Percentiles rank a stretch among this genome's conserved stretches.
These are phyloP conservation scores for Tremella fuciformis DNA, from an alignment of 768 basidiomycete species.

Conservation along the genomic window DNA sequence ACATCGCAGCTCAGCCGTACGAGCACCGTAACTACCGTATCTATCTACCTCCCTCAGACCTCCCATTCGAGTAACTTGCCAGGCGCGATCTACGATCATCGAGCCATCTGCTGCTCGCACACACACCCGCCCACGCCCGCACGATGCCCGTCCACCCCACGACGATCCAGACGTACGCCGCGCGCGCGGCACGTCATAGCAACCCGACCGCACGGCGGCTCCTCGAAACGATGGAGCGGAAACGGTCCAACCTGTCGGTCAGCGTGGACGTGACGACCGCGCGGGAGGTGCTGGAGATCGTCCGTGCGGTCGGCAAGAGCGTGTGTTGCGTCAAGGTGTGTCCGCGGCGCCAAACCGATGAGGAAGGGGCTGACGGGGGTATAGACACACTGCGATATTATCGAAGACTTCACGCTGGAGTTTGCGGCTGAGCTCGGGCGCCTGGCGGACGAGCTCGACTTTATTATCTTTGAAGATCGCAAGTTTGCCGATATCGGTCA, in stretches of 20 bases:
- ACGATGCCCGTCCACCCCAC: slow-evolving; percentile 19
- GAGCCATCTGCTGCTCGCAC: no score
- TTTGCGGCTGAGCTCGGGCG: slow-evolving; percentile 67
- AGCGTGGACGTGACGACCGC: slow-evolving; percentile 88
- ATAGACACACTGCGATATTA: slow-evolving; percentile 95
- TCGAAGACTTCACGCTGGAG: slow-evolving; percentile 79
- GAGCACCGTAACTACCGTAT: background rate
- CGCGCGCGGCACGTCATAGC: slow-evolving; percentile 38
- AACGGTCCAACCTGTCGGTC: slow-evolving; percentile 87
- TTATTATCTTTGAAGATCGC: slow-evolving; percentile 95
- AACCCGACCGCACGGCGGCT: slow-evolving; percentile 78
- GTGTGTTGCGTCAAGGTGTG: slow-evolving; percentile 88
- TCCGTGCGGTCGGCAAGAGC: slow-evolving; percentile 82
- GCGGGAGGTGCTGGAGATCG: slow-evolving; percentile 74
- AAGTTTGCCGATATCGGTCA: slow-evolving; percentile 98
- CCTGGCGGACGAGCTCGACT: slow-evolving; percentile 77
- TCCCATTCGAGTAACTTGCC: no score
- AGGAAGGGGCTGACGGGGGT: background rate
- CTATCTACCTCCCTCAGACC: no score
- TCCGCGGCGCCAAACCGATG: background rate
- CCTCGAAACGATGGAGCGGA: slow-evolving; percentile 76
- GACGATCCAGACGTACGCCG: slow-evolving; percentile 44
- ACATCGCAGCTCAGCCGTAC: no score
- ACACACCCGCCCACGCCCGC: no score
- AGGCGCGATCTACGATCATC: no score